phyloP scores from a whole-genome alignment of 345 rosid genomes.

The Boechera divaricarpa region DNA sequence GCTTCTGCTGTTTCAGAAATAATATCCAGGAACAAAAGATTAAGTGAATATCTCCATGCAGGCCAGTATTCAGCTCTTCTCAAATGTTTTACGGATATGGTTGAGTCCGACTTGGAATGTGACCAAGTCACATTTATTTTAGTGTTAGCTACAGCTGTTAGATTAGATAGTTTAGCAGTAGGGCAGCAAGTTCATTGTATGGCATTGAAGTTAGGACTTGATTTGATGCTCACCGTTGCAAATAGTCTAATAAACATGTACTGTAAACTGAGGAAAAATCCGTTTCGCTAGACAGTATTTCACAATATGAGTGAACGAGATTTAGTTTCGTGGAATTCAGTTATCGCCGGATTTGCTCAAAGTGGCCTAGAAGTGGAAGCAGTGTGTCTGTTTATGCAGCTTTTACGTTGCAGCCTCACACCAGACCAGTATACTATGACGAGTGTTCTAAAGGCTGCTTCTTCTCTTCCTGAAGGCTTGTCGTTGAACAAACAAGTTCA shows the following conservation, averaged over 20 bases:
- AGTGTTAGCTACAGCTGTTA: conserved; percentile 53
- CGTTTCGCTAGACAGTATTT: conserved; percentile 48
- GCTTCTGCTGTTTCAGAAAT: conserved; percentile 34
- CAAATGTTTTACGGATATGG: conserved; percentile 55
- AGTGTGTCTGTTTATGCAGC: conserved; percentile 48
- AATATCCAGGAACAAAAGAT: conserved; percentile 50
- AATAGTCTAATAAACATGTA: conserved; percentile 65
- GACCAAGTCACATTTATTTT: conserved; percentile 58
- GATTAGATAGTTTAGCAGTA: conserved; percentile 43
- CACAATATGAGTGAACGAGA: conserved; percentile 53
- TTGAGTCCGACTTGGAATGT: conserved; percentile 49
- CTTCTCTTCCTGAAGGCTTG: conserved; percentile 54
- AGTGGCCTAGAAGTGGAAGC: conserved; percentile 54
- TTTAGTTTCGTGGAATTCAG: conserved; percentile 70
- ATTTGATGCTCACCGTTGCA: conserved; percentile 49
- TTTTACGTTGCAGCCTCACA: conserved; percentile 47
- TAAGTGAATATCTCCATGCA: conserved; percentile 47
- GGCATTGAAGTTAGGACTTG: conserved; percentile 56
- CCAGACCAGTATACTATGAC: conserved; percentile 64
- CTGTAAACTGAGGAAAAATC: conserved; percentile 53
- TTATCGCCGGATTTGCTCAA: conserved; percentile 53
- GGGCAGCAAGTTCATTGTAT: conserved; percentile 58
- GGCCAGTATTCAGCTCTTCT: conserved; percentile 46
- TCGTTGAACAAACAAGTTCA: conserved; percentile 56
- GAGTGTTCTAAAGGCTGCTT: conserved; percentile 59